Evolutionary conservation across 1,284 basidiomycete genomes (phyloP).

Genomic region (Heterobasidion occidentale): DNA sequence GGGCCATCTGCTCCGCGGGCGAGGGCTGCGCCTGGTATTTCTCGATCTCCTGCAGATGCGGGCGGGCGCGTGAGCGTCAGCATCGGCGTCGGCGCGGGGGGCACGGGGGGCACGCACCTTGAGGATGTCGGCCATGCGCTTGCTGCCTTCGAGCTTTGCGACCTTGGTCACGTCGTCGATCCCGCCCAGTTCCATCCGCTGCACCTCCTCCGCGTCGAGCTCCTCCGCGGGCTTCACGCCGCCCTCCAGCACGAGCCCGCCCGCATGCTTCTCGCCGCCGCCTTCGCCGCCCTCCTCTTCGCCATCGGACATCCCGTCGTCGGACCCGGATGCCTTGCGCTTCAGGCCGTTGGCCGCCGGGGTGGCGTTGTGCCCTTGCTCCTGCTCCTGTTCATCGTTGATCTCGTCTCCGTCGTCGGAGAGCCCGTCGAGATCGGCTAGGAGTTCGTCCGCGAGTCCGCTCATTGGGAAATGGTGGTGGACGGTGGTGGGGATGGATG

Average conservation of each 20-base stretch:
- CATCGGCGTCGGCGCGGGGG: not conserved
- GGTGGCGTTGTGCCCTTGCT: conserved; percentile 26
- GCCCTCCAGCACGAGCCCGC: conserved; percentile 77
- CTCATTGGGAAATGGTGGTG: conserved; percentile 37
- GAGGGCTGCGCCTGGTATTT: conserved; percentile 76
- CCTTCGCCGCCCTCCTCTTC: conserved; percentile 28
- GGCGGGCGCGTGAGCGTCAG: not conserved
- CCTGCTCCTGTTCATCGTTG: conserved; percentile 37
- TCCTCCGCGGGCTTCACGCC: conserved; percentile 91
- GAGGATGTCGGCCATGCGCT: conserved; percentile 79
- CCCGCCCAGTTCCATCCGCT: conserved; percentile 80
- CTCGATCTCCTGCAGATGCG: conserved; percentile 66
- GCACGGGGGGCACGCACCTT: conserved; percentile 37
- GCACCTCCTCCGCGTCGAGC: conserved; percentile 87
- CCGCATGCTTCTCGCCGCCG: conserved; percentile 33
- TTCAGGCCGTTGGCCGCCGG: conserved; percentile 40
- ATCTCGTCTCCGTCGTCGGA: conserved; percentile 53
- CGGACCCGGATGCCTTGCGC: conserved; percentile 49
- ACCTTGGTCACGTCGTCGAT: conserved; percentile 83
- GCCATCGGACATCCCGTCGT: conserved; percentile 45
- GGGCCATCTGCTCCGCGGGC: conserved; percentile 69
- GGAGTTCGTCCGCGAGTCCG: conserved; percentile 78
- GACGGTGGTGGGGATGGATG: not conserved
- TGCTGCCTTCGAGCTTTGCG: conserved; percentile 83
- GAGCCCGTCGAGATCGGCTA: conserved; percentile 79